Evolutionary conservation across 2,329 filamentous ascomycete species (phyloP).

Genomic region (Diplodia intermedia): DNA sequence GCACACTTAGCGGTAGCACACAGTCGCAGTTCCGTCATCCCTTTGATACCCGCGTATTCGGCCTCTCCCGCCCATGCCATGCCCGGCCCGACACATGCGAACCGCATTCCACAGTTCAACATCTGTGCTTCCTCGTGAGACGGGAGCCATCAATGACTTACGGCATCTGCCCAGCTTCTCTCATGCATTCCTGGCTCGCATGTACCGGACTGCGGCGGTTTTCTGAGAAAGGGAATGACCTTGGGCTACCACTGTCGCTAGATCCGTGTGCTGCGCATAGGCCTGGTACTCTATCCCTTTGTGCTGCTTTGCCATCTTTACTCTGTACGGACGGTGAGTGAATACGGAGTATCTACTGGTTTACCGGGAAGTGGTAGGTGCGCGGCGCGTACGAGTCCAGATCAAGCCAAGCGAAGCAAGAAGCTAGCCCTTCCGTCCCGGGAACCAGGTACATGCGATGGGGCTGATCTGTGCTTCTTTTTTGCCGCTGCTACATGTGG

Average conservation of each 20-base stretch:
- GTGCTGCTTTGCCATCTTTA: not conserved
- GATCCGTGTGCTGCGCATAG: not conserved
- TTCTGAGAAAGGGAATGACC: not conserved
- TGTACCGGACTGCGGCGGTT: not conserved
- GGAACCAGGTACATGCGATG: slow-evolving; percentile 3
- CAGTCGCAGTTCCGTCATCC: not conserved
- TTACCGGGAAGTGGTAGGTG: not conserved
- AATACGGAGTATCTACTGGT: not conserved
- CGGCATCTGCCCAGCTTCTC: not conserved
- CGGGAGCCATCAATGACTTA: not conserved
- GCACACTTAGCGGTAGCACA: not conserved
- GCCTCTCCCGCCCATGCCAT: not conserved
- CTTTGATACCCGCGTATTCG: not conserved
- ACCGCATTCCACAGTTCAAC: not conserved
- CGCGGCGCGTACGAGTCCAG: slow-evolving; percentile 5
- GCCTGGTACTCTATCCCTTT: not conserved
- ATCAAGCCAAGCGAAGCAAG: slow-evolving; percentile 9
- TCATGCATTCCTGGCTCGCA: not conserved
- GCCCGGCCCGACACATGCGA: slow-evolving; percentile 6
- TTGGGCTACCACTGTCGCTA: not conserved
- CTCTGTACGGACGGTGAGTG: not conserved
- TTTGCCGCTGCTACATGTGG: not conserved
- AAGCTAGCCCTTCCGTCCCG: slow-evolving; percentile 4
- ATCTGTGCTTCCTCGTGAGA: not conserved
- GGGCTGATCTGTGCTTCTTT: not conserved